phyloP scores from a whole-genome alignment of 495 filamentous ascomycete genomes.

The Hypoxylon lienhwacheense region DNA sequence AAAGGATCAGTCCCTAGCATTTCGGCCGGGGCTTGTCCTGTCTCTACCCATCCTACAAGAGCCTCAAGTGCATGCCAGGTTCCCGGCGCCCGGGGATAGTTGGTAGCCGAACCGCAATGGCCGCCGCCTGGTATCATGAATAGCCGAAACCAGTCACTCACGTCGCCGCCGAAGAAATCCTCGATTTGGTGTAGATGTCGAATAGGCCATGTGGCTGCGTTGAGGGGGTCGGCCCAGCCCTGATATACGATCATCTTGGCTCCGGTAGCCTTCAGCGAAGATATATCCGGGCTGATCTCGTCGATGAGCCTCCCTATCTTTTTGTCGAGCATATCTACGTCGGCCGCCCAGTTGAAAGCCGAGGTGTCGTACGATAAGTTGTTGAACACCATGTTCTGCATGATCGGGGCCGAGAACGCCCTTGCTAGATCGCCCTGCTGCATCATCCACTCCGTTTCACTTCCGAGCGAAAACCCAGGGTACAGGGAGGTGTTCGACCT shows the following conservation, averaged over 20 bases:
- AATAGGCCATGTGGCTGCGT: conserved; percentile 49
- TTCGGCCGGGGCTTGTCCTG: conserved; percentile 19
- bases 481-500: conserved; percentile 37
- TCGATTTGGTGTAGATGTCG: conserved; percentile 44
- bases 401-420: conserved; percentile 46
- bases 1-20: conserved; percentile 37
- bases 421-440: conserved; percentile 42
- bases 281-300: conserved; percentile 40
- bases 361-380: conserved; percentile 48
- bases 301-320: conserved; percentile 43
- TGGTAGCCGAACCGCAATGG: conserved; percentile 43
- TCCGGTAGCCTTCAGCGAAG: conserved; percentile 34
- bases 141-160: conserved; percentile 42
- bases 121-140: conserved; percentile 48
- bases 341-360: conserved; percentile 44
- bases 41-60: conserved; percentile 42
- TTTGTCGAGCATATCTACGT: conserved; percentile 41
- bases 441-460: conserved; percentile 39
- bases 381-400: conserved; percentile 56
- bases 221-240: conserved; percentile 46
- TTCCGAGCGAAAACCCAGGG: conserved; percentile 43
- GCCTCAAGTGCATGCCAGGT: conserved; percentile 40
- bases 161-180: conserved; percentile 31
- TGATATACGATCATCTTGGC: conserved; percentile 48
- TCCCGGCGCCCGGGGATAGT: conserved; percentile 41